phyloP scores from a whole-genome alignment of 257 asterid species.

The Cynanchum wilfordii region DNA sequence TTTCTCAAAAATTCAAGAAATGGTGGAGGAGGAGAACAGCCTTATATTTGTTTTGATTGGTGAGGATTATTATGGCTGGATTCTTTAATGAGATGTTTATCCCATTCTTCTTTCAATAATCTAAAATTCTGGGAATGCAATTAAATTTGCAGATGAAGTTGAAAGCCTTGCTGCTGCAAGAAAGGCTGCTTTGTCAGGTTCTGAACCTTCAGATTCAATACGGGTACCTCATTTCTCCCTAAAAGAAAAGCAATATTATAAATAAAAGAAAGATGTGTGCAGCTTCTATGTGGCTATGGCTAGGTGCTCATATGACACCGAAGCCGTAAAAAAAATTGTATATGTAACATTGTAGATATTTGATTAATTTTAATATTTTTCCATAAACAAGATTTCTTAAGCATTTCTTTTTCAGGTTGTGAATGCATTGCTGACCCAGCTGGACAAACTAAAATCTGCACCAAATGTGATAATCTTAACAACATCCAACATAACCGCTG shows the following conservation, averaged over 20 bases:
- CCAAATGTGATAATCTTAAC: constrained; percentile 91
- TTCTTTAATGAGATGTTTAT: constrained; percentile 12
- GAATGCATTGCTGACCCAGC: constrained; percentile 91
- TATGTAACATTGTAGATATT: background rate
- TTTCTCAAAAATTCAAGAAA: constrained; percentile 88
- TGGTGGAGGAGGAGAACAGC: constrained; percentile 92
- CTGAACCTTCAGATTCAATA: constrained; percentile 99
- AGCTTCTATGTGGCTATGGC: background rate
- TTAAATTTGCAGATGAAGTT: constrained; percentile 70
- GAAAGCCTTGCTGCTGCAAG: constrained; percentile 99
- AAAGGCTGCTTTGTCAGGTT: constrained; percentile 94
- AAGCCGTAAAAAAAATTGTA: background rate
- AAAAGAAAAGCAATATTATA: background rate
- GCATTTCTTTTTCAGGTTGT: constrained; percentile 67
- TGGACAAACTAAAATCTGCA: constrained; percentile 84
- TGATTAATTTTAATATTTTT: background rate
- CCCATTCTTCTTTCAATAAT: constrained; percentile 2
- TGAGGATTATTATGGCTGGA: constrained; percentile 37
- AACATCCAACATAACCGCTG: constrained; percentile 96
- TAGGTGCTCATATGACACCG: background rate
- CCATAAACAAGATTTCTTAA: background rate
- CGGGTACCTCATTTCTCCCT: constrained; percentile 50
- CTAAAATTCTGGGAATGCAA: constrained; percentile 9
- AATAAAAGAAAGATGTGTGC: background rate
- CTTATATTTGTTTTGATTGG: constrained; percentile 95